phyloP scores from a whole-genome alignment of 2,329 filamentous ascomycete species.

The Ceratocystis cubensis region DNA sequence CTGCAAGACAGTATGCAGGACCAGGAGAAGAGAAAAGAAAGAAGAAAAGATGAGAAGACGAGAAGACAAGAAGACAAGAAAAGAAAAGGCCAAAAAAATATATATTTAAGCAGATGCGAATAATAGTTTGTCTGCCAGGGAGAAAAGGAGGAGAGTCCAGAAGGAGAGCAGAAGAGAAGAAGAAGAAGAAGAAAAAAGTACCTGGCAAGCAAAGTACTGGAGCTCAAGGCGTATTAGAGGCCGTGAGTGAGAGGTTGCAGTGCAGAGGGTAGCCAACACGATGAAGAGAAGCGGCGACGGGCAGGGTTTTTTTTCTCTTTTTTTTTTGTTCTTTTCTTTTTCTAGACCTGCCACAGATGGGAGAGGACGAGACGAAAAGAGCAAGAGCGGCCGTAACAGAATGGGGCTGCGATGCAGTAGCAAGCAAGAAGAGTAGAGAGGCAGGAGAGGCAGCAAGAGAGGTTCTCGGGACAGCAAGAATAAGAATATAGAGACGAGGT shows the following conservation, averaged over 20 bases:
- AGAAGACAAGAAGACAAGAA: not conserved
- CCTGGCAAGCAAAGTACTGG: no score
- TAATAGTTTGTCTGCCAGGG: not conserved
- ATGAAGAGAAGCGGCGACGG: not conserved
- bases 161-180: not conserved
- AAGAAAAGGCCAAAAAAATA: not conserved
- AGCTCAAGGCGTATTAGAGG: no score
- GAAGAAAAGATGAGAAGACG: not conserved
- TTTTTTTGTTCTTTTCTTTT: not conserved
- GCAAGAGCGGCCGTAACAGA: not conserved
- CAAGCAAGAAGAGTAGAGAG: slow-evolving; percentile 3
- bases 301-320: not conserved
- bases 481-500: not conserved
- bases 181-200: not conserved
- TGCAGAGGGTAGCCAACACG: not conserved
- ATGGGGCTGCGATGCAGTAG: not conserved
- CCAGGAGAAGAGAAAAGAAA: not conserved
- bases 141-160: not conserved
- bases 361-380: slow-evolving; percentile 22
- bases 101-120: not conserved
- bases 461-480: not conserved
- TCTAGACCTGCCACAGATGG: not conserved
- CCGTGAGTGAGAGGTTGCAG: not conserved
- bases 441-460: slow-evolving; percentile 11
- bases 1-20: not conserved